Conservation (phyloP, 2,329 filamentous ascomycete species). For the Pseudogymnoascus sp. region DNA sequence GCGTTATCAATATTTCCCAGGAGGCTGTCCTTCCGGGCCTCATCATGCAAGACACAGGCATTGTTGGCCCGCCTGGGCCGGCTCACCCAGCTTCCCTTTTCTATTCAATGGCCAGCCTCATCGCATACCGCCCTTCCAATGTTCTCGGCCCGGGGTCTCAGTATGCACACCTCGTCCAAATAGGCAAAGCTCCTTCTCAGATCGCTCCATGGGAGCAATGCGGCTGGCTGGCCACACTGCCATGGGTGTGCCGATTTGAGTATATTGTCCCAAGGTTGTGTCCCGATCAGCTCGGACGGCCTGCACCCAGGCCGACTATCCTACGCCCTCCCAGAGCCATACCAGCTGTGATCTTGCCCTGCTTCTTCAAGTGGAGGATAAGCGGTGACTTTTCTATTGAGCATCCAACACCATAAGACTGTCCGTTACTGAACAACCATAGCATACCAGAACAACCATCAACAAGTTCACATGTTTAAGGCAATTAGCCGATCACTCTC, state of each 20-base stretch:
- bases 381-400: not conserved
- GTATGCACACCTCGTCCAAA: conserved; percentile 1
- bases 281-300: not conserved
- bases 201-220: not conserved
- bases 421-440: not conserved
- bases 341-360: not conserved
- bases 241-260: not conserved
- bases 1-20: not conserved
- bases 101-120: not conserved
- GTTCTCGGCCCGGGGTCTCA: not conserved
- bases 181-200: not conserved
- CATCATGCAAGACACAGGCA: not conserved
- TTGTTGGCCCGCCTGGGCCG: not conserved
- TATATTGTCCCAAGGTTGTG: conserved; percentile 3
- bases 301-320: not conserved
- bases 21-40: not conserved
- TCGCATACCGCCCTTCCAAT: not conserved
- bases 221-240: not conserved
- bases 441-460: not conserved
- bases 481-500: conserved; percentile 3
- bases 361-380: not conserved
- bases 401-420: not conserved
- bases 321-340: not conserved
- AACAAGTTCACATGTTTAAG: conserved; percentile 5
- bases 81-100: not conserved